Evolutionary conservation across 2,329 filamentous ascomycete genomes (phyloP), one percentile per base, ranked within the genome.

Genomic region (Penicillium vulpinum): DNA sequence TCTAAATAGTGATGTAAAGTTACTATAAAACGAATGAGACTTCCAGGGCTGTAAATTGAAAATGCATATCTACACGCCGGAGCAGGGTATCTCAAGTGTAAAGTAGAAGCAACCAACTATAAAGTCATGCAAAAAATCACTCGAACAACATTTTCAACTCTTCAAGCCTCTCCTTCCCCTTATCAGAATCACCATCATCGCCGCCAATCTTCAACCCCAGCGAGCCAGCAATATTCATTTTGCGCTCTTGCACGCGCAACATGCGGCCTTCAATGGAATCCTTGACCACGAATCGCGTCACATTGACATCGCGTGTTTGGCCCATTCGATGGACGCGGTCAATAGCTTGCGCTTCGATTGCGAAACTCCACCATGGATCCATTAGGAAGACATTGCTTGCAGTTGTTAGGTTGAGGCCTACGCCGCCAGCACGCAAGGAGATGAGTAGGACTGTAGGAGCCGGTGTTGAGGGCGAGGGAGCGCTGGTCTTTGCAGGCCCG

Each of bases 301-400:
- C 92, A 54, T 86, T 85, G 2, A 99, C 94, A 67, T 93, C 90
- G 16, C 86, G 83, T 48, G 89, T 87, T 74, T 99, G 94, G 0
- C 94, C 94, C 90, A 99, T 97, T 9, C 94, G 86, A 78, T 99
- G 94, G 33, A 99, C 92, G 1, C 94, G 90, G 77, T 99, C 94
- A 69, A 99, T 97, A 9, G 94, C 94, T 75, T 99, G 94, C 5
- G 92, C 91, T 76, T 99, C 94, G 13, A 97, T 88, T 0, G 94
- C 92, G 75, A 93, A 99, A 70, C 90, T 95, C 94, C 94, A 99
- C 94, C 94, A 99, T 0, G 94, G 94, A 74, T 99, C 94, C 94
- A 99, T 97, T 90, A 99, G 95, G 78, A 89, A 99, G 5, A 99
- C 95, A 52, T 90, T 82, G 62, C 88, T 91, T 6, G 94, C 94